Evolutionary conservation across 495 filamentous ascomycete genomes (phyloP).

Genomic region (Penicillium ochrochloron): DNA sequence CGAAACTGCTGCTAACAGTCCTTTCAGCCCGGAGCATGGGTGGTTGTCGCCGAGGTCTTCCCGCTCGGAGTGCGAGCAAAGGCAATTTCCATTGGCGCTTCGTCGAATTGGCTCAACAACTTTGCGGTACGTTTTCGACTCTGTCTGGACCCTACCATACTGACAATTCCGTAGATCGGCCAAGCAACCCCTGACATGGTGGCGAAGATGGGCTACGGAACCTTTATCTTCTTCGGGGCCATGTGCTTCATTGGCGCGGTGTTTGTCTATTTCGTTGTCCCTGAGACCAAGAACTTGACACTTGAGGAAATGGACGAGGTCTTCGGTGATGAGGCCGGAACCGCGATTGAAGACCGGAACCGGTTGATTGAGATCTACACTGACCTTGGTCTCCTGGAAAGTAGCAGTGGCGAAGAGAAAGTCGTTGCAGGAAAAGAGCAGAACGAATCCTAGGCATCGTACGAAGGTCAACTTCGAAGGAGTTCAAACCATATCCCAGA

Average conservation of each 20-base stretch:
- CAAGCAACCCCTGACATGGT: conserved; percentile 22
- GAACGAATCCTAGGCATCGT: too few relatives aligned
- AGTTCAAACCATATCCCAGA: too few relatives aligned
- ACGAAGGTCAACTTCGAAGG: too few relatives aligned
- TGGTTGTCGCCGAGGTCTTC: conserved; percentile 44
- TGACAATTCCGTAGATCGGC: conserved; percentile 9
- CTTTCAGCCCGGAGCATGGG: conserved; percentile 9
- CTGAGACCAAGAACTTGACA: conserved; percentile 68
- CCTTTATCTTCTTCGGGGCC: conserved; percentile 68
- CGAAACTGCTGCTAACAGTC: background rate
- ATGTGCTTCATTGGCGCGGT: conserved; percentile 59
- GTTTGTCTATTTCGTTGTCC: conserved; percentile 65
- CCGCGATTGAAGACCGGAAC: conserved; percentile 12
- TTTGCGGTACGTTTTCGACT: conserved; percentile 15
- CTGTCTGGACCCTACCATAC: background rate
- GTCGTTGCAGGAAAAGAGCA: too few relatives aligned
- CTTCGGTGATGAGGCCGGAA: conserved; percentile 45
- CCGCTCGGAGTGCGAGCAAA: conserved; percentile 27
- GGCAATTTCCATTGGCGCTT: conserved; percentile 26
- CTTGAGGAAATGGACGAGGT: conserved; percentile 66
- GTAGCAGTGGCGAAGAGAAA: too few relatives aligned
- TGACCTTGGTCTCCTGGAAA: conserved; percentile 8
- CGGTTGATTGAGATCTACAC: conserved; percentile 13
- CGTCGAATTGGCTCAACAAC: conserved; percentile 28
- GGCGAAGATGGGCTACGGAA: conserved; percentile 37